These are phyloP conservation scores for Breviolum minutum DNA, from an alignment of 73 alveolate species.

Conservation along the genomic window DNA sequence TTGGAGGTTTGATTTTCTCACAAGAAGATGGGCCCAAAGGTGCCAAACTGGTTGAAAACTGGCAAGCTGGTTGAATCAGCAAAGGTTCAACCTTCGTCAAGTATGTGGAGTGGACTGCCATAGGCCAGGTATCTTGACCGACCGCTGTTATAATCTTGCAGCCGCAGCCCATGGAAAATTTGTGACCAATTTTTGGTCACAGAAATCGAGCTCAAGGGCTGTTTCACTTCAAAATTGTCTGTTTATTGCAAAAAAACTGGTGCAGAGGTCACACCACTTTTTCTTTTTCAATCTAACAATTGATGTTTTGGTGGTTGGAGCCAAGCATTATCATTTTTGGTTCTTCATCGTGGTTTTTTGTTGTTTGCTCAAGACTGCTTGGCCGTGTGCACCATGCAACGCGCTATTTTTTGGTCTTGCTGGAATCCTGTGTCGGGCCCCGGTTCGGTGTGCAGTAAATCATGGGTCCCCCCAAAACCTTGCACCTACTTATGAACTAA, in stretches of 20 bases:
- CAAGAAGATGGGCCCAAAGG: neutral
- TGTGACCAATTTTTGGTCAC: neutral
- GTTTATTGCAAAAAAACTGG: neutral
- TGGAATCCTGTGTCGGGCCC: too few species aligned
- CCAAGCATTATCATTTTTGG: too few species aligned
- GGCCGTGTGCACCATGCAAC: too few species aligned
- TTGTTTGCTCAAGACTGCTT: too few species aligned
- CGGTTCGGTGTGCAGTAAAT: too few species aligned
- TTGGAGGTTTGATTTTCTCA: neutral
- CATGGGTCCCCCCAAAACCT: too few species aligned
- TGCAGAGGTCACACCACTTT: neutral
- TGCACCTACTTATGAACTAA: too few species aligned
- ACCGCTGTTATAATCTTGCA: neutral
- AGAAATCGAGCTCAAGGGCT: neutral
- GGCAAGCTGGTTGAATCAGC: neutral
- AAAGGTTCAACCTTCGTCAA: constrained; percentile 11
- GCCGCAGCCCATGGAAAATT: neutral
- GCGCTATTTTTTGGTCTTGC: too few species aligned
- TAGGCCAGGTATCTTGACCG: constrained; percentile 1
- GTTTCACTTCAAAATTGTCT: too few species aligned
- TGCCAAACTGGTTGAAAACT: too few species aligned
- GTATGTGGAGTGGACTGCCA: constrained; percentile 26
- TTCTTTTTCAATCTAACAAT: neutral
- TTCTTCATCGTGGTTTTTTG: too few species aligned
- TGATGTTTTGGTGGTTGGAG: too few species aligned